These are phyloP conservation scores for Friedmanniomyces simplex DNA, from an alignment of 495 filamentous ascomycete genomes.

Conservation along the genomic window DNA sequence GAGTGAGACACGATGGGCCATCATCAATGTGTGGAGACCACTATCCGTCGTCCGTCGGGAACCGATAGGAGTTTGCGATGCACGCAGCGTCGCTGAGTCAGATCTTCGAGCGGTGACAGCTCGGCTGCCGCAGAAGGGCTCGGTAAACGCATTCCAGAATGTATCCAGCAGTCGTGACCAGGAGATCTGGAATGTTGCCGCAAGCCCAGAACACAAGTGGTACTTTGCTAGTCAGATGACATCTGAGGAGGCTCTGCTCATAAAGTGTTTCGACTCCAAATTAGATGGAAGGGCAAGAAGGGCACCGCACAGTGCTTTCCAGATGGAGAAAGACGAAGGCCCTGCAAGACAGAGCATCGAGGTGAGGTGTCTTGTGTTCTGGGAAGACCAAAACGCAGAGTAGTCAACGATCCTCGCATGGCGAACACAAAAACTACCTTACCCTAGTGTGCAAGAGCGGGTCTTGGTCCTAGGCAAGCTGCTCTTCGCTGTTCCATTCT, in stretches of 20 bases:
- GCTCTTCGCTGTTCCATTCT: too few relatives aligned
- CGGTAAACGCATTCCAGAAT: not conserved
- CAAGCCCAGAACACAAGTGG: not conserved
- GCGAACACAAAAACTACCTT: too few relatives aligned
- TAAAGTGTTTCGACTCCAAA: not conserved
- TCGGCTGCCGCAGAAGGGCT: not conserved
- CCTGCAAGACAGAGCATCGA: constrained; percentile 1
- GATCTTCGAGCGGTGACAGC: not conserved
- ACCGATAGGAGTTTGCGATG: not conserved
- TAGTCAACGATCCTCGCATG: too few relatives aligned
- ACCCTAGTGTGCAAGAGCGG: too few relatives aligned
- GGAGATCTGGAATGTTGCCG: not conserved
- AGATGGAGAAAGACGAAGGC: not conserved
- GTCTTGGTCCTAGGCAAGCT: too few relatives aligned
- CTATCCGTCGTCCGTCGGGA: not conserved
- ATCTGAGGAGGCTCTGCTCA: not conserved
- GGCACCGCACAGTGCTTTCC: not conserved
- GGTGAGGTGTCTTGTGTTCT: not conserved
- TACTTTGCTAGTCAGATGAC: not conserved
- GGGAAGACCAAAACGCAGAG: not conserved
- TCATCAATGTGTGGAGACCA: not conserved
- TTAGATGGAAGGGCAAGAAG: not conserved
- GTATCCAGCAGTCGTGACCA: not conserved
- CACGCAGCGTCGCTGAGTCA: not conserved
- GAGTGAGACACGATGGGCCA: not conserved